These are phyloP conservation scores for Aureobasidium zeae DNA, from an alignment of 2,329 filamentous ascomycete genomes.

Conservation along the genomic window DNA sequence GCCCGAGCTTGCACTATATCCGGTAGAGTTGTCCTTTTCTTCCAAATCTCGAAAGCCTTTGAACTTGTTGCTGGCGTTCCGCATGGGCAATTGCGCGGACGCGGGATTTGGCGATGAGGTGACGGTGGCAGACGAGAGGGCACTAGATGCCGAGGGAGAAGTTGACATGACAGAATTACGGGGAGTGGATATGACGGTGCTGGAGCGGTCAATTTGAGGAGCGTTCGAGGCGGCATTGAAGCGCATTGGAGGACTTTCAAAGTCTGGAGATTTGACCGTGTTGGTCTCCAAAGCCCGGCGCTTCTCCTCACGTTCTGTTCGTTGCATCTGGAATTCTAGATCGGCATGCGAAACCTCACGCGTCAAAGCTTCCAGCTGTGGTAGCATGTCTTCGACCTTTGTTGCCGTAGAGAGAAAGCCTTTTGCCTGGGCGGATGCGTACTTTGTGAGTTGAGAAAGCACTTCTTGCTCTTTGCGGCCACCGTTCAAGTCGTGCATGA, in stretches of 20 bases:
- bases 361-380: constrained; percentile 80
- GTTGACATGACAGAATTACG: constrained; percentile 13
- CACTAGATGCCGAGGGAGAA: constrained; percentile 5
- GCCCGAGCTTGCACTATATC: constrained; percentile 47
- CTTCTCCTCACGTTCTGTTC: constrained; percentile 94
- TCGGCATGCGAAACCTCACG: constrained; percentile 86
- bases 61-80: constrained; percentile 52
- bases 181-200: constrained; percentile 10
- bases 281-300: constrained; percentile 81
- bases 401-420: constrained; percentile 75
- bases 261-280: constrained; percentile 34
- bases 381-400: constrained; percentile 76
- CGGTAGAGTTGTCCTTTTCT: constrained; percentile 56
- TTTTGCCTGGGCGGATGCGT: constrained; percentile 80
- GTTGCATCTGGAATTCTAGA: constrained; percentile 92
- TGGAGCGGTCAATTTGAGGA: constrained; percentile 4
- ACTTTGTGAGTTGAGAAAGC: constrained; percentile 85
- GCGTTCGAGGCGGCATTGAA: not conserved
- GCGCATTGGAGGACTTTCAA: not conserved
- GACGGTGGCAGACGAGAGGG: not conserved
- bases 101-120: not conserved
- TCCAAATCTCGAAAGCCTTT: constrained; percentile 89
- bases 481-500: constrained; percentile 98
- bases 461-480: constrained; percentile 98
- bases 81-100: constrained; percentile 20